phyloP scores from a whole-genome alignment of 2,329 filamentous ascomycete genomes.

The Fusarium poae region DNA sequence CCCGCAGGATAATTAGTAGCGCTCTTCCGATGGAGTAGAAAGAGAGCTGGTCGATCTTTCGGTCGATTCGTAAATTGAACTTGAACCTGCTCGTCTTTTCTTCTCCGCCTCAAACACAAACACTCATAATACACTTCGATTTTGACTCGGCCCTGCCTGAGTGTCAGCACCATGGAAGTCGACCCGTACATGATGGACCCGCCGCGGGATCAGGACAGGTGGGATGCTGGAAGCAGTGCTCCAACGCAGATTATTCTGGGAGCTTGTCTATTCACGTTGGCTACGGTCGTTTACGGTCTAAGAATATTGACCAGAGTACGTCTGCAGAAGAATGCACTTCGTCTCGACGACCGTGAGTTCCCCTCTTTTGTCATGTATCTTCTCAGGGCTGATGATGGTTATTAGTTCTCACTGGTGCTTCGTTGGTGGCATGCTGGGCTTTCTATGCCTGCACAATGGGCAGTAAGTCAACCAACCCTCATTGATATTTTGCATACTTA shows the following conservation, averaged over 20 bases:
- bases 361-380: rapidly evolving
- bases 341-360: constrained; percentile 28
- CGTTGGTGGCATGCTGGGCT: constrained; percentile 39
- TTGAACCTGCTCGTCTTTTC: background rate
- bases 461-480: constrained; percentile 13
- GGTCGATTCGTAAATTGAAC: background rate
- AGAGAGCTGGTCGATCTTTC: background rate
- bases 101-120: background rate
- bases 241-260: constrained; percentile 31
- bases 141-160: background rate
- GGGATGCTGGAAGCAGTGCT: constrained; percentile 30
- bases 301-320: constrained; percentile 31
- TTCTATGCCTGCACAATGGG: constrained; percentile 46
- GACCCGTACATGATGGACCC: constrained; percentile 42
- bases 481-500: background rate
- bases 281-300: constrained; percentile 30
- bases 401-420: constrained; percentile 35
- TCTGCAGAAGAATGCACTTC: constrained; percentile 33
- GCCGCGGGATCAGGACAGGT: constrained; percentile 33
- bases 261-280: constrained; percentile 34
- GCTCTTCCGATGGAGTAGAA: background rate
- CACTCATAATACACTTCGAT: background rate
- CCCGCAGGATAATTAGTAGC: background rate
- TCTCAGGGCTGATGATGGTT: background rate
- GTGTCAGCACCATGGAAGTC: constrained; percentile 8